These are phyloP conservation scores for Venturia asperata DNA, from an alignment of 2,329 filamentous ascomycete species.

Conservation along the genomic window DNA sequence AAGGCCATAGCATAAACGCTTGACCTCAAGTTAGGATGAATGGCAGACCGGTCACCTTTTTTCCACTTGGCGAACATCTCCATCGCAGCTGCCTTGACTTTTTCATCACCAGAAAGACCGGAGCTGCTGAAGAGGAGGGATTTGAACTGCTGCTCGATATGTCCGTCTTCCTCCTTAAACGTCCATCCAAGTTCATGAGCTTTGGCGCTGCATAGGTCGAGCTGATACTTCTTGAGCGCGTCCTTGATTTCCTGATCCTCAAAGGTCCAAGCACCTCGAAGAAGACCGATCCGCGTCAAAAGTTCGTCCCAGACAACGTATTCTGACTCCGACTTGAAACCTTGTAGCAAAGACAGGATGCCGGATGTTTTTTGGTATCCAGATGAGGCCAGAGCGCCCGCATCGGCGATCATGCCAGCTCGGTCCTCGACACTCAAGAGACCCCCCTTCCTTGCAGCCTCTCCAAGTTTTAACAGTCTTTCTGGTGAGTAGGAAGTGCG, in stretches of 20 bases:
- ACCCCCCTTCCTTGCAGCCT: conserved; percentile 67
- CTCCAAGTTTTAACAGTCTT: conserved; percentile 77
- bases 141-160: conserved; percentile 93
- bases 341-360: conserved; percentile 74
- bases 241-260: conserved; percentile 68
- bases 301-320: conserved; percentile 97
- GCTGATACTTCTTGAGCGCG: conserved; percentile 76
- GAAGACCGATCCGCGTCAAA: conserved; percentile 65
- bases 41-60: conserved; percentile 67
- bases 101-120: conserved; percentile 71
- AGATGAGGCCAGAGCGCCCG: conserved; percentile 78
- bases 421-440: conserved; percentile 82
- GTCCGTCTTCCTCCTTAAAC: conserved; percentile 76
- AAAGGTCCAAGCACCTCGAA: conserved; percentile 82
- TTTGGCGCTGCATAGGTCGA: conserved; percentile 67
- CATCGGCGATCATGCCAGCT: conserved; percentile 84
- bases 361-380: conserved; percentile 93
- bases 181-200: conserved; percentile 84
- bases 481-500: conserved; percentile 80
- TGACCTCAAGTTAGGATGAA: conserved; percentile 85
- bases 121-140: conserved; percentile 79
- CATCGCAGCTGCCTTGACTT: conserved; percentile 70
- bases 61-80: conserved; percentile 87
- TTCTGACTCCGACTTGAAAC: conserved; percentile 72
- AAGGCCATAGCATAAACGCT: conserved; percentile 81